Percentiles rank a stretch among this genome's conserved stretches.
phyloP scores from a whole-genome alignment of 495 filamentous ascomycete species.

The Penicillium canescens region DNA sequence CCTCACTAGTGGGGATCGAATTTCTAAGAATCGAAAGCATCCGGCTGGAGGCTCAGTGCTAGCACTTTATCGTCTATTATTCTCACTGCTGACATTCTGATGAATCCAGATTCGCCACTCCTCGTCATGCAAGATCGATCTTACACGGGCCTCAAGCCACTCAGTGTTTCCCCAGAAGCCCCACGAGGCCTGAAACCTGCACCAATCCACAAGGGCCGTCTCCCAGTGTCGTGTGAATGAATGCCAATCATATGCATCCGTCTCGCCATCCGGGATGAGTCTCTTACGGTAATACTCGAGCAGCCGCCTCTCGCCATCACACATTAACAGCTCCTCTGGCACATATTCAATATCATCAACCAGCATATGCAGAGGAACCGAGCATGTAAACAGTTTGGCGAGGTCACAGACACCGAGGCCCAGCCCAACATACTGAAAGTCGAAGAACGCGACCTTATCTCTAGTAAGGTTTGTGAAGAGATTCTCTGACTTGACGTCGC shows the following conservation, averaged over 20 bases:
- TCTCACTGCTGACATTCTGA: constrained; percentile 4
- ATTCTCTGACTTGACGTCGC: constrained; percentile 45
- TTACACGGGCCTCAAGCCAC: constrained; percentile 41
- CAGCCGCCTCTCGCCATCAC: constrained; percentile 28
- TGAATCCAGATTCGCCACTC: constrained; percentile 34
- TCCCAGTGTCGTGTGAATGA: constrained; percentile 38
- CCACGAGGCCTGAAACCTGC: constrained; percentile 44
- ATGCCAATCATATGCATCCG: constrained; percentile 28
- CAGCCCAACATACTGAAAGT: constrained; percentile 42
- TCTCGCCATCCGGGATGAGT: constrained; percentile 13
- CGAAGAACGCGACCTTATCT: constrained; percentile 38
- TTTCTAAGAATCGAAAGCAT: too few relatives aligned
- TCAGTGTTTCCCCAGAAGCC: constrained; percentile 46
- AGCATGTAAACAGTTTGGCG: constrained; percentile 44
- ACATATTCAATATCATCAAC: constrained; percentile 22
- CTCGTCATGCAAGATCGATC: constrained; percentile 31
- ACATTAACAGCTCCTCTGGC: constrained; percentile 29
- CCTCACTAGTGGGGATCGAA: too few relatives aligned
- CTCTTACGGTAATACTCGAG: constrained; percentile 25
- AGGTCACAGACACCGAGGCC: constrained; percentile 42
- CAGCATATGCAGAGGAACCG: constrained; percentile 34
- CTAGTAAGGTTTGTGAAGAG: constrained; percentile 36
- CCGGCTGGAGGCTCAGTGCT: too few relatives aligned
- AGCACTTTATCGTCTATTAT: too few relatives aligned
- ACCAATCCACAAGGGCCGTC: constrained; percentile 43